These are phyloP conservation scores for Paraurostyla sp. DNA, from an alignment of 73 alveolate genomes.

Conservation along the genomic window DNA sequence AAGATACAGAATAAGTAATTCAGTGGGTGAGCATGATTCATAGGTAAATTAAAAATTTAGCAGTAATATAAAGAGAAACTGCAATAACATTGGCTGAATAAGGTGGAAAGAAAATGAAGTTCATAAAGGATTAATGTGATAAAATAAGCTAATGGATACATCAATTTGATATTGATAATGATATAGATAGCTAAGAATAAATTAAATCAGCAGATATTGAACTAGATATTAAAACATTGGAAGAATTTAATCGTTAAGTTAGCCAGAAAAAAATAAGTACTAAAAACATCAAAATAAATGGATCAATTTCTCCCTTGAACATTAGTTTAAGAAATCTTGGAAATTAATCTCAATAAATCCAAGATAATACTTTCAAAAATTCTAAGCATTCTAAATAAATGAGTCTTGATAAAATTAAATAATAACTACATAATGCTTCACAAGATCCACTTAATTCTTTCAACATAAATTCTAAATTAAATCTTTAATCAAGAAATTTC, in stretches of 20 bases:
- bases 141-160: constrained; percentile 28
- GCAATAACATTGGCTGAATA: background rate
- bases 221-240: background rate
- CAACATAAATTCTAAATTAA: too few relatives aligned
- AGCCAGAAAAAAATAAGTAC: too few relatives aligned
- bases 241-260: background rate
- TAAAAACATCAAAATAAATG: background rate
- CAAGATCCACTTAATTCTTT: too few relatives aligned
- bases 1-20: background rate
- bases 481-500: too few relatives aligned
- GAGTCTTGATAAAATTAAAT: too few relatives aligned
- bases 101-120: background rate
- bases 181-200: background rate
- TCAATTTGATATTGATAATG: background rate
- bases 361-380: too few relatives aligned
- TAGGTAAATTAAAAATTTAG: background rate
- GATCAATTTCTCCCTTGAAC: too few relatives aligned
- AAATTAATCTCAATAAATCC: too few relatives aligned
- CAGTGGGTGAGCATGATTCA: constrained; percentile 5
- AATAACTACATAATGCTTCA: too few relatives aligned
- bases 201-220: background rate
- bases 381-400: too few relatives aligned
- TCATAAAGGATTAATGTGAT: background rate
- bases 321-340: too few relatives aligned
- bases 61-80: constrained; percentile 34